Base-by-base conservation (phyloP, 257 asterid genomes). In the Scutellaria barbata region DNA sequence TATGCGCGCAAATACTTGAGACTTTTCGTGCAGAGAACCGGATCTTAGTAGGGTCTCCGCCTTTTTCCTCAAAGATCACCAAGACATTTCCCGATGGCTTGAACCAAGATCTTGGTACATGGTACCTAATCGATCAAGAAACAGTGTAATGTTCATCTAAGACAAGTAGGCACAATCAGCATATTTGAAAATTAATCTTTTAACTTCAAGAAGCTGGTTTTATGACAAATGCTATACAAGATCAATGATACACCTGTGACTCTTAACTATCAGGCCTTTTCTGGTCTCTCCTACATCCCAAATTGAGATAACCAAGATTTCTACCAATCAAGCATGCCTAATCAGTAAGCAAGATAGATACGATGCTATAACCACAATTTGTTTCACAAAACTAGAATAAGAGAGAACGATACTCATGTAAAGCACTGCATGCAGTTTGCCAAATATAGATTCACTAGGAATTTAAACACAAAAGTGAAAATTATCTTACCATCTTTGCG, bases 31-130 rank as follows among this genome's bases (percentile, higher is more conserved):
- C 73, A 10, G 96, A 78, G 80, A 92, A 88, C 48, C 69, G 85
- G 43, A 92, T 81, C 77, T 84, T 64, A 43, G 89, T 82, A 22
- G 95, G 98, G 80, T 89, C 88, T 62, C 98, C 96, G 12, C 96
- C 98, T 76, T 78, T 84, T 66, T 92, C 98, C 83, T 92, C 98
- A 73, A 92, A 88, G 54, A 92, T 83, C 81, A 92, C 94, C 77
- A 92, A 78, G 18, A 84, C 47, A 68, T 92, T 92, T 61, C 86
- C 95, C 8, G 96, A 78, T 59, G 90, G 87, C 90, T 88, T 92
- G 85, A 92, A 89, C 98, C 98, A 92, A 80, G 98, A 92, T 74
- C 95, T 78, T 2, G 98, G 98, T 43, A 86, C 83, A 61, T 92
- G 98, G 82, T 92, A 92, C 98, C 98, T 90, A 77, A 71, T 50